Evolutionary conservation across 768 basidiomycete genomes (phyloP).

Genomic region (Phlebiopsis gigantea): DNA sequence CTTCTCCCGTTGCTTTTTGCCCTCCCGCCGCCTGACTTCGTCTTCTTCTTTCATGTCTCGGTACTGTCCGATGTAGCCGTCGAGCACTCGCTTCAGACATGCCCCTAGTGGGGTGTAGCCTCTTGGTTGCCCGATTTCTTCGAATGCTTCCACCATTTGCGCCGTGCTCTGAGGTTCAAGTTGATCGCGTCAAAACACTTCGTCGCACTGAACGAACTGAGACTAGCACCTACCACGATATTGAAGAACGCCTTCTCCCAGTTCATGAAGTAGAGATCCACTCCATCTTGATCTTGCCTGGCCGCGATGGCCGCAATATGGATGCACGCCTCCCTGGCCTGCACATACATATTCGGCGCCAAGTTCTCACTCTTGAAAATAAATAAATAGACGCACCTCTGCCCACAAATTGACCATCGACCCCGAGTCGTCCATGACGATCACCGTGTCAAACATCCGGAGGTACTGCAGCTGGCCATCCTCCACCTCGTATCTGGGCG

Average conservation of each 20-base stretch:
- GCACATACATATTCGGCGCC: background rate
- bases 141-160: background rate
- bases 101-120: background rate
- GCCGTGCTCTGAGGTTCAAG: background rate
- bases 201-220: too few species aligned
- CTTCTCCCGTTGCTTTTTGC: background rate
- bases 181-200: too few species aligned
- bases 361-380: background rate
- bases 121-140: background rate
- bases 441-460: constrained; percentile 46
- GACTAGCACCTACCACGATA: background rate
- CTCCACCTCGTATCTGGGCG: constrained; percentile 1
- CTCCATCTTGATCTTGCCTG: constrained; percentile 50
- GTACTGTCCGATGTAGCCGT: background rate
- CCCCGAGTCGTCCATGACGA: constrained; percentile 56
- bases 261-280: constrained; percentile 62
- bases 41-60: background rate
- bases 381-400: constrained; percentile 34
- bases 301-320: constrained; percentile 43
- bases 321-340: constrained; percentile 25
- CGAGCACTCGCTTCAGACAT: background rate
- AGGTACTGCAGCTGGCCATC: constrained; percentile 31
- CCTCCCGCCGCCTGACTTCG: background rate
- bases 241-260: constrained; percentile 8
- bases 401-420: constrained; percentile 53